Conservation (phyloP, 129 eudicot genomes). For the Flaveria linearis region DNA sequence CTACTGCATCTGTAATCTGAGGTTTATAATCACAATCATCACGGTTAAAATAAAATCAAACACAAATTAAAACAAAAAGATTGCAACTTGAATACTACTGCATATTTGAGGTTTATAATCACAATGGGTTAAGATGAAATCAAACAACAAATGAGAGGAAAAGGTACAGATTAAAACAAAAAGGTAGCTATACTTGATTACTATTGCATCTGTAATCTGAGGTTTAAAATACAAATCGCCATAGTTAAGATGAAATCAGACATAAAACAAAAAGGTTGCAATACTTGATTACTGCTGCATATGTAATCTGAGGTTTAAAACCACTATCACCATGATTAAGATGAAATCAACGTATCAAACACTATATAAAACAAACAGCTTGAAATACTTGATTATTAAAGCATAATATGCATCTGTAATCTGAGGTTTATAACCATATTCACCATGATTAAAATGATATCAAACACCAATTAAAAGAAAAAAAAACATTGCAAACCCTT, state of each 20-base stretch:
- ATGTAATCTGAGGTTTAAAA: slow-evolving; percentile 59
- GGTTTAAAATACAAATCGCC: slow-evolving; percentile 20
- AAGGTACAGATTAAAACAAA: background rate
- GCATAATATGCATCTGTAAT: slow-evolving; percentile 61
- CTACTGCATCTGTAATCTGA: slow-evolving; percentile 95
- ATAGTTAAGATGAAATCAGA: background rate
- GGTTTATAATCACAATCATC: slow-evolving; percentile 22
- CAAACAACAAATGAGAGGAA: slow-evolving; percentile 4
- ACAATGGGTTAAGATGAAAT: slow-evolving; percentile 7
- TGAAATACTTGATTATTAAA: slow-evolving; percentile 38
- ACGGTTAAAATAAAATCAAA: slow-evolving; percentile 8
- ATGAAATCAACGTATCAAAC: background rate
- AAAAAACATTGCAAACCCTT: background rate
- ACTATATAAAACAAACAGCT: slow-evolving; percentile 1
- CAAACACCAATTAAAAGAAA: background rate
- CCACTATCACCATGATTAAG: slow-evolving; percentile 16
- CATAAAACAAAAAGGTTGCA: slow-evolving; percentile 2
- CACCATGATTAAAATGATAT: slow-evolving; percentile 20
- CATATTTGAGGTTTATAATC: slow-evolving; percentile 60
- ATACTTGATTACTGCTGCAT: slow-evolving; percentile 63
- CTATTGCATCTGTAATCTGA: slow-evolving; percentile 91
- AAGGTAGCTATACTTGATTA: background rate
- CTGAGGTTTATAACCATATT: slow-evolving; percentile 37
- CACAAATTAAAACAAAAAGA: slow-evolving; percentile 11
- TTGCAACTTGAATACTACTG: slow-evolving; percentile 41